Percentiles rank a stretch among this genome's conserved stretches.
phyloP scores from a whole-genome alignment of 495 filamentous ascomycete species.

The Penicillium salamii region DNA sequence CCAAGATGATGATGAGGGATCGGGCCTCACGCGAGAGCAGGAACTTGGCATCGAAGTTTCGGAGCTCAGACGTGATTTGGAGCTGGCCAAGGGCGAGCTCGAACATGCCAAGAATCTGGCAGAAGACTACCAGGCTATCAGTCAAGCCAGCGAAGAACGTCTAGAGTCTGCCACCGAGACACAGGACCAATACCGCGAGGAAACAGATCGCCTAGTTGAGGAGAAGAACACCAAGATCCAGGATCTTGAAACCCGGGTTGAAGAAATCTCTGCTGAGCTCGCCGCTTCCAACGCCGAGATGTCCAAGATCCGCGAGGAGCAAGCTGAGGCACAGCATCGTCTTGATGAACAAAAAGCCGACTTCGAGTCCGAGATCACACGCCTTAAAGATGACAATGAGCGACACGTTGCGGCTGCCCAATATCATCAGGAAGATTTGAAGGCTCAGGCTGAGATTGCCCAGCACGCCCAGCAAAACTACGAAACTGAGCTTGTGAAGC shows the following conservation, averaged over 20 bases:
- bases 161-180: constrained; percentile 74
- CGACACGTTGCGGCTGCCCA: constrained; percentile 70
- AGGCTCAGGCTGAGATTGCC: constrained; percentile 89
- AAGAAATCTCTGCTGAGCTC: constrained; percentile 79
- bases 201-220: constrained; percentile 69
- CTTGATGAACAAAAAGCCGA: constrained; percentile 75
- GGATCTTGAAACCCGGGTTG: constrained; percentile 75
- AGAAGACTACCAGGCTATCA: constrained; percentile 87
- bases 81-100: constrained; percentile 70
- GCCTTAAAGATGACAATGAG: constrained; percentile 82
- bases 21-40: constrained; percentile 69
- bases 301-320: constrained; percentile 69
- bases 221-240: constrained; percentile 73
- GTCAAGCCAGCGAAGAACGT: constrained; percentile 84
- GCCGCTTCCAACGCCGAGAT: constrained; percentile 76
- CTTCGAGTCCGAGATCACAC: constrained; percentile 71
- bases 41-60: constrained; percentile 78
- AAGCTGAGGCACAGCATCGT: constrained; percentile 67
- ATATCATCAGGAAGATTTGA: constrained; percentile 84
- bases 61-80: constrained; percentile 78
- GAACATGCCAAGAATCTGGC: constrained; percentile 74
- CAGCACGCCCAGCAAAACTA: constrained; percentile 92
- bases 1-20: constrained; percentile 47
- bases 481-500: constrained; percentile 87
- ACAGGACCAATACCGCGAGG: constrained; percentile 79